Base-by-base conservation (phyloP, 805 yeast species). In the Clavispora santaluciae region DNA sequence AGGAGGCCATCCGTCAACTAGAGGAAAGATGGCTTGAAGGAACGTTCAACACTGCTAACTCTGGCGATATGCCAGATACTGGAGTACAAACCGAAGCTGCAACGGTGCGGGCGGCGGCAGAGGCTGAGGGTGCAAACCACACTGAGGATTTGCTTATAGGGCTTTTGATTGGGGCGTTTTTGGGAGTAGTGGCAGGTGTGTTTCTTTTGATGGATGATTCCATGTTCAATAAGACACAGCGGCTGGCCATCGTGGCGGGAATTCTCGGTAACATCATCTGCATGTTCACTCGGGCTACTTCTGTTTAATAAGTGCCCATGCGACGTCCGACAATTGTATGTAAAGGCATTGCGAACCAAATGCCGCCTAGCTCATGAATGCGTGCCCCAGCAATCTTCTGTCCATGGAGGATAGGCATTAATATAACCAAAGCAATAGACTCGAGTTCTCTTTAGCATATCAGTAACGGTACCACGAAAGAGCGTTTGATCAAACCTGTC, bases 21-120 rank as follows among this genome's bases (percentile, higher is more conserved):
- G 96, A 88, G 56, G 96, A 88, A 50, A 71, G 86, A 42, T 89
- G 96, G 95, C 84, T 88, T 45, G 93, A 88, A 49, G 79, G 83
- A 36, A 83, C 88, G 1, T 85, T 77, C 4, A 35, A 34, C 26
- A 75, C 69, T 37, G 74, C 67, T n/a, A 35, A 28, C 5, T 25
- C 36, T 18, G 37, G 34, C n/a, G 22, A 48, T 8, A 34, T 45
- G 10, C 31, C 35, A 43, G 37, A 5, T 23, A 9, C 24, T 12
- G 28, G 26, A 7, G 24, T 17, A 20, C 29, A 33, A 21, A 13
- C 21, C 10, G 33, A 18, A 16, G 28, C 33, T 2, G 41, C 38
- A n/a, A 50, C 25, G 24, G 54, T 54, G 4, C 51, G 42, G 17
- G 59, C 62, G 8, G 53, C 45, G 20, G 50, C 49, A 2, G 70